A percentile compares a stretch with the other conserved stretches of the same genome.
Conservation (phyloP, 352 stramenopile genomes). For the Pythium phragmiticola region DNA sequence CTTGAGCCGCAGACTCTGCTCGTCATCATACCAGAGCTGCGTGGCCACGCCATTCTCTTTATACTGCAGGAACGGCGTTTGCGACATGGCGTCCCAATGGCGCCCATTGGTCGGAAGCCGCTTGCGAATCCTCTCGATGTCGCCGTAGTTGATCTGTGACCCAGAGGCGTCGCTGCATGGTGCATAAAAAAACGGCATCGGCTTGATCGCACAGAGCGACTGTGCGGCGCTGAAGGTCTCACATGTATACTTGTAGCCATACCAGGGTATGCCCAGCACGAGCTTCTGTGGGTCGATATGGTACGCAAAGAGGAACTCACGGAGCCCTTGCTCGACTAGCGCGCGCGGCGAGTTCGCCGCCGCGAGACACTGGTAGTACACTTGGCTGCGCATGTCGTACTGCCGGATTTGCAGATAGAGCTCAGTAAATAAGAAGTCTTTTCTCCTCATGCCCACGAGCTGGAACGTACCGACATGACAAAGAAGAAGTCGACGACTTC, state of each 20-base stretch:
- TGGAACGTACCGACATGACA: slow-evolving; percentile 78
- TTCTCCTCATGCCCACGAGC: too few relatives aligned
- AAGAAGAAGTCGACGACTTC: slow-evolving; percentile 82
- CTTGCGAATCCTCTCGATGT: slow-evolving; percentile 40
- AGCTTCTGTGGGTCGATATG: slow-evolving; percentile 69
- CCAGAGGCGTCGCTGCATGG: slow-evolving; percentile 78
- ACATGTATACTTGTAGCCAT: slow-evolving; percentile 89
- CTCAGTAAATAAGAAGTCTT: neutral
- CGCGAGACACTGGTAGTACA: slow-evolving; percentile 88
- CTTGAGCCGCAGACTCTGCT: slow-evolving; percentile 54
- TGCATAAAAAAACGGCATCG: slow-evolving; percentile 64
- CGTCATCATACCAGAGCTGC: slow-evolving; percentile 81
- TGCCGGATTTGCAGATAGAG: slow-evolving; percentile 8
- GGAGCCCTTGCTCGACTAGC: slow-evolving; percentile 69
- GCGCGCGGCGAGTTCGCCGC: slow-evolving; percentile 79
- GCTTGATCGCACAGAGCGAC: slow-evolving; percentile 33
- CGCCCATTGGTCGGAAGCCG: slow-evolving; percentile 24
- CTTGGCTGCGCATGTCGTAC: slow-evolving; percentile 92
- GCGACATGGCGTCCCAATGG: slow-evolving; percentile 53
- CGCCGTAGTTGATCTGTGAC: slow-evolving; percentile 57
- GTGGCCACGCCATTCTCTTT: slow-evolving; percentile 1
- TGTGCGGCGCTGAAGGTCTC: slow-evolving; percentile 5
- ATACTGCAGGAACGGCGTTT: slow-evolving; percentile 53
- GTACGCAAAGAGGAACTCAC: slow-evolving; percentile 71
- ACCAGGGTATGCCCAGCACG: slow-evolving; percentile 90